Conservation (phyloP, 169 alveolate genomes). For the Neospora caninum region DNA sequence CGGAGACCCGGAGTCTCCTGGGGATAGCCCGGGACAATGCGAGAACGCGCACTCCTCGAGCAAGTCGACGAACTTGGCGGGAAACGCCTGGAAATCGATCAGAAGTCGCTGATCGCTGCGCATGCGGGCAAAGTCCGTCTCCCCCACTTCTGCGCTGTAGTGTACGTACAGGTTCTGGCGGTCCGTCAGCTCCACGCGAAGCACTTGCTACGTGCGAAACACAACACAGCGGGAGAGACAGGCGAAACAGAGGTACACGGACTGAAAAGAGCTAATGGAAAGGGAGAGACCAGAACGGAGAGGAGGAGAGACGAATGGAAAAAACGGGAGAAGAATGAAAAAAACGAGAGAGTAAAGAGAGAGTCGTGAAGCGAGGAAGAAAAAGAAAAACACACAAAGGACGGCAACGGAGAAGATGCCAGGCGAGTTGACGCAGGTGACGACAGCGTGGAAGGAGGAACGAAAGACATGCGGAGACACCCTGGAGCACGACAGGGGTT, state of each 20-base stretch:
- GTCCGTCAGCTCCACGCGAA: slow-evolving; percentile 14
- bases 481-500: no score
- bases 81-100: slow-evolving; percentile 73
- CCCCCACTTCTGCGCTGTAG: slow-evolving; percentile 48
- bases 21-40: no score
- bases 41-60: neutral
- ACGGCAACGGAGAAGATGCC: neutral
- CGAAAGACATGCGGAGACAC: no score
- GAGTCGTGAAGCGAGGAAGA: neutral
- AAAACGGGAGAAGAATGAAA: neutral
- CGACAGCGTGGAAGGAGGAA: no score
- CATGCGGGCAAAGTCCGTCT: slow-evolving; percentile 58
- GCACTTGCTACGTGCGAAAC: neutral
- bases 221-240: neutral
- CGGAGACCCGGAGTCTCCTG: no score
- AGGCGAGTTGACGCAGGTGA: neutral
- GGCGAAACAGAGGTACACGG: neutral
- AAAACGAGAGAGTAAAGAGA: neutral
- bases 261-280: neutral
- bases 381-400: neutral
- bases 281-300: neutral
- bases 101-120: slow-evolving; percentile 71
- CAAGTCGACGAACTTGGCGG: slow-evolving; percentile 59
- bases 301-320: neutral
- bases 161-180: neutral